These are phyloP conservation scores for Diospyros kaki DNA, from an alignment of 148 eudicot genomes.

Conservation along the genomic window DNA sequence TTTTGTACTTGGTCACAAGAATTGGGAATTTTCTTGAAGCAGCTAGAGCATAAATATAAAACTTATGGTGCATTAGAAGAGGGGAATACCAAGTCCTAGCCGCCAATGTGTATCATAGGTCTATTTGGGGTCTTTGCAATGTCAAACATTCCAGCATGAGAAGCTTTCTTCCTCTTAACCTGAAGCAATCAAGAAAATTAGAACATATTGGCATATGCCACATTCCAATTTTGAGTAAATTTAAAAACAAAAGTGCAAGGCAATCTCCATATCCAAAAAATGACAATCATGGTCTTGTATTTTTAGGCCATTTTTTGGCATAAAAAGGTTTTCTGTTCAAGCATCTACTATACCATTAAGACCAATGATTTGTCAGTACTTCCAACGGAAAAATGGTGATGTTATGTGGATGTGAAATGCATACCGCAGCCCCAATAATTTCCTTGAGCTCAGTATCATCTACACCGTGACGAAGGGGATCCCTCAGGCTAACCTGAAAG, in stretches of 20 bases:
- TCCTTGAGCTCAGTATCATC: conserved; percentile 65
- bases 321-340: neutral
- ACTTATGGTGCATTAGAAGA: conserved; percentile 4
- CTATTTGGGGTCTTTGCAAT: conserved; percentile 85
- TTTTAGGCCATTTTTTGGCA: no score
- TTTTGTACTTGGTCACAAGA: neutral
- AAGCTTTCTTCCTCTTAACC: conserved; percentile 89
- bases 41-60: neutral
- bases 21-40: neutral
- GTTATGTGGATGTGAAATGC: conserved; percentile 6
- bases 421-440: conserved; percentile 77
- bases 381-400: neutral
- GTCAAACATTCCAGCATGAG: conserved; percentile 99
- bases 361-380: neutral
- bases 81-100: conserved; percentile 34
- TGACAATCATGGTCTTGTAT: no score
- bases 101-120: conserved; percentile 98
- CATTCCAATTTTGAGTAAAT: neutral
- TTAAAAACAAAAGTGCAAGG: neutral
- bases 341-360: neutral
- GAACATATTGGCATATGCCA: neutral
- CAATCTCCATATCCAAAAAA: neutral
- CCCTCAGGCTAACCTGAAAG: conserved; percentile 88
- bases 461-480: conserved; percentile 80
- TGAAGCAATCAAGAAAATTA: conserved; percentile 20